phyloP scores from a whole-genome alignment of 2,329 filamentous ascomycete species.

The Tolypocladium inflatum region DNA sequence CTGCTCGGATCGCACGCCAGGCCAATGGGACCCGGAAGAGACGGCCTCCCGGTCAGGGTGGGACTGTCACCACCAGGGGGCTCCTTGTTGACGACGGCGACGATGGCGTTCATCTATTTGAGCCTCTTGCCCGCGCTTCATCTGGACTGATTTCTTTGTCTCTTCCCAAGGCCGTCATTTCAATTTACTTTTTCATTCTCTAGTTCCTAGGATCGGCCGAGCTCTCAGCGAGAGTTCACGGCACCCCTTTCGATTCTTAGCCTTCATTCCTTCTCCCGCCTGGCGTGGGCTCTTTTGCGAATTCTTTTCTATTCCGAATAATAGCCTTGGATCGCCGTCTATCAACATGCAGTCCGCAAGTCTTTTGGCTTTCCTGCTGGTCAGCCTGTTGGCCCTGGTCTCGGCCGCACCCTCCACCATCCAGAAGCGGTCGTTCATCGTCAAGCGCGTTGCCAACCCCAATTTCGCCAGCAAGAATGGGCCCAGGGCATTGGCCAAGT shows the following conservation, averaged over 20 bases:
- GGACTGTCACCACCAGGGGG: background rate
- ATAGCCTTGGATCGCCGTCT: background rate
- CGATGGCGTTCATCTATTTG: background rate
- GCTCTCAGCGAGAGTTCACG: background rate
- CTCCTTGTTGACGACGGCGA: background rate
- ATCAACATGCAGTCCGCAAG: slow-evolving; percentile 7
- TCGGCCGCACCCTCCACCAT: slow-evolving; percentile 34
- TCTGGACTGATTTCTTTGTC: background rate
- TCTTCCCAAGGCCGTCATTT: background rate
- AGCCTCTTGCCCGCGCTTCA: background rate
- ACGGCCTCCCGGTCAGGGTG: background rate
- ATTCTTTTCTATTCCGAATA: background rate
- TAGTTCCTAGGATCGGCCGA: background rate
- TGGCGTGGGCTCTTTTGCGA: background rate
- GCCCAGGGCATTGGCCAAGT: slow-evolving; percentile 51
- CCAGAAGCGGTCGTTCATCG: slow-evolving; percentile 50
- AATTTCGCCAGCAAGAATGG: slow-evolving; percentile 47
- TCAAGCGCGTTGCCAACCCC: slow-evolving; percentile 47
- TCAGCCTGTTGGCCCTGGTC: slow-evolving; percentile 37
- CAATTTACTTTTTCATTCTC: background rate
- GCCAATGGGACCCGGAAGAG: background rate
- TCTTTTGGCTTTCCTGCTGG: slow-evolving; percentile 21
- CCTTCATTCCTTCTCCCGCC: background rate
- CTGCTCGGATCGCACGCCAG: background rate
- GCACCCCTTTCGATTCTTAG: background rate